Base-by-base conservation (phyloP, 345 rosid species). In the Psidium friedrichsthalianum region DNA sequence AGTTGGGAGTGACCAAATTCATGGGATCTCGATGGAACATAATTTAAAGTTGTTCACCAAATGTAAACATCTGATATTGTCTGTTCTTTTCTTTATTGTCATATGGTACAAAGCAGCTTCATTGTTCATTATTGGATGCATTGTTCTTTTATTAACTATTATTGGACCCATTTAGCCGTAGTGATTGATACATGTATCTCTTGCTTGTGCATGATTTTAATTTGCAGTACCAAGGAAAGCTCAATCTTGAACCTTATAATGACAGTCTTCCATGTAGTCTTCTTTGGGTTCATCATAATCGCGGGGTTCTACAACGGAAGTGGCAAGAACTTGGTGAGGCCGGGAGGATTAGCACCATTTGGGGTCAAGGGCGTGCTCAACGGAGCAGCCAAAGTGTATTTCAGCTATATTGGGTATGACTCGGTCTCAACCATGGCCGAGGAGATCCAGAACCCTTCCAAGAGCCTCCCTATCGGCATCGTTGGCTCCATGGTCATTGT, bases 341-440 rank as follows among this genome's bases (percentile, higher is more conserved):
- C 98, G 36, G 90, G 89, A 84, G 99, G 99, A 47, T 52, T 96
- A 82, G 92, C 96, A 69, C 99, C 99, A 13, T 92, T 90, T 84
- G 99, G 99, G 25, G 91, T 90, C 8, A 91, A 89, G n/a, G 98
- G 99, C 15, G 90, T 96, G 9, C 83, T 96, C 49, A 88, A 93
- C 49, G 99, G 99, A 88, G 99, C 99, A 69, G 98, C 99, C 36
- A 87, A 85, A 12, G 99, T 96, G 59, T 95, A 95, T 88, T 94
- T 96, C 89, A 95, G 99, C 91, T 96, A 94, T 82, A 95, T 96
- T 3, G 99, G 99, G 42, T 96, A 94, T 78, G 99, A 96, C 91
- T 92, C 99, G 6, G 94, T 96, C 86, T 95, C 99, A 56, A 96
- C 99, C 74, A 89, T 96, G 91, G 99, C 99, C 1, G 99, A 96